These are phyloP conservation scores for Hypoxylon sp. DNA, from an alignment of 2,329 filamentous ascomycete genomes.

Conservation along the genomic window DNA sequence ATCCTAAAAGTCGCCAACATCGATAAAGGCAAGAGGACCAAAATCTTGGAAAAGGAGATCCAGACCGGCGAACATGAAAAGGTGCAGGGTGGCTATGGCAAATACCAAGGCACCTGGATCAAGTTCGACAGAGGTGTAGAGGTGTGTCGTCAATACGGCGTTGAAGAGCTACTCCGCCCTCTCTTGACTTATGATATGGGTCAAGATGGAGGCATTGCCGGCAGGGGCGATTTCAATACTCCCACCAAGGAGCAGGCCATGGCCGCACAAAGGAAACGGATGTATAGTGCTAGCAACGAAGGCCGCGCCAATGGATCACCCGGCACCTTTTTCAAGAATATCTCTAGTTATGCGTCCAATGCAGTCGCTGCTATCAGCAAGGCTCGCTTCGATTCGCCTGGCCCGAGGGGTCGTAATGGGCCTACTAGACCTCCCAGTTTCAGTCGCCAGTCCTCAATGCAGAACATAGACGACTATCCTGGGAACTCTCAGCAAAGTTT, in stretches of 20 bases:
- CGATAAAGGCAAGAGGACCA: constrained; percentile 97
- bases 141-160: constrained; percentile 85
- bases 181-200: constrained; percentile 86
- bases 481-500: constrained; percentile 88
- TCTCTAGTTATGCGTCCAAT: constrained; percentile 91
- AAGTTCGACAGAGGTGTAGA: constrained; percentile 92
- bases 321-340: constrained; percentile 97
- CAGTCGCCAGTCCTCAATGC: constrained; percentile 78
- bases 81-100: constrained; percentile 97
- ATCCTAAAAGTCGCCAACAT: constrained; percentile 98
- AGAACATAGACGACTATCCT: constrained; percentile 77
- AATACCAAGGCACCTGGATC: constrained; percentile 99
- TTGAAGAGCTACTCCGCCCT: constrained; percentile 81
- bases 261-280: constrained; percentile 92
- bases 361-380: constrained; percentile 98
- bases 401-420: constrained; percentile 74
- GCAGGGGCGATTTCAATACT: constrained; percentile 85
- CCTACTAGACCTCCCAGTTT: constrained; percentile 78
- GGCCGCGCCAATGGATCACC: constrained; percentile 75
- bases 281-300: constrained; percentile 85
- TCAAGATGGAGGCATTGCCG: constrained; percentile 79
- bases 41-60: constrained; percentile 98
- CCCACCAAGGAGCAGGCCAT: constrained; percentile 99
- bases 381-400: constrained; percentile 91
- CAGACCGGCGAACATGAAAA: constrained; percentile 97